Base-by-base conservation (phyloP, 179 eudicot species). In the Gypsophila paniculata region DNA sequence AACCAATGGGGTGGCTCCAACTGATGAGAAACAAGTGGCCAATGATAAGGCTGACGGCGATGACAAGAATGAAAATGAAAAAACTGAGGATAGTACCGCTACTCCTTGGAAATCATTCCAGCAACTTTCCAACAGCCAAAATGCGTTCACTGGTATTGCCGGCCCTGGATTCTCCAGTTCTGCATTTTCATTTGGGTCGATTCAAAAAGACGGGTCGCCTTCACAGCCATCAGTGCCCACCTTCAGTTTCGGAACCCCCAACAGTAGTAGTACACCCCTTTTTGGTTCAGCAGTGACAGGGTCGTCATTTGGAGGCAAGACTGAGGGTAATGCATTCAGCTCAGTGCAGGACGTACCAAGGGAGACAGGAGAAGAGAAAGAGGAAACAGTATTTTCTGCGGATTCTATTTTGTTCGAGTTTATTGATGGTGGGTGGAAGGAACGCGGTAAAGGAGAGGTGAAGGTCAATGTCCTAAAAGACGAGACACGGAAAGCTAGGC, bases 301-400 rank as follows among this genome's bases (percentile, higher is more conserved):
- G 60, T 70, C 86, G 63, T 86, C 86, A 23, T 46, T 59, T 60
- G 86, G 80, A 25, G 69, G 69, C 23, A 88, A 88, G 76, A 80
- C 77, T 7, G 96, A 87, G 78, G 83, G 76, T 64, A 72, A 70
- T 73, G 76, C 82, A 69, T 69, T 86, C 38, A 86, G 85, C 12
- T 19, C 91, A 13, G 80, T 83, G 89, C 86, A 79, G 65, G 92
- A 88, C 80, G 96, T 87, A 42, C 74, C 87, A 2, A 86, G 86
- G 29, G 97, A 91, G 77, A 94, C 99, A 14, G 99, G 99, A 17
- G 99, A 94, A 74, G 99, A 94, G 80, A 88, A 90, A 13, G 99
- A 91, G 75, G 86, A 86, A 61, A 77, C 89, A 3, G 89, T 86
- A 59, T 91, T 94, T 65, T 71, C 86, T 13, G 91, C 97, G 65